phyloP scores from a whole-genome alignment of 768 basidiomycete genomes.

The Rubroboletus satanas region DNA sequence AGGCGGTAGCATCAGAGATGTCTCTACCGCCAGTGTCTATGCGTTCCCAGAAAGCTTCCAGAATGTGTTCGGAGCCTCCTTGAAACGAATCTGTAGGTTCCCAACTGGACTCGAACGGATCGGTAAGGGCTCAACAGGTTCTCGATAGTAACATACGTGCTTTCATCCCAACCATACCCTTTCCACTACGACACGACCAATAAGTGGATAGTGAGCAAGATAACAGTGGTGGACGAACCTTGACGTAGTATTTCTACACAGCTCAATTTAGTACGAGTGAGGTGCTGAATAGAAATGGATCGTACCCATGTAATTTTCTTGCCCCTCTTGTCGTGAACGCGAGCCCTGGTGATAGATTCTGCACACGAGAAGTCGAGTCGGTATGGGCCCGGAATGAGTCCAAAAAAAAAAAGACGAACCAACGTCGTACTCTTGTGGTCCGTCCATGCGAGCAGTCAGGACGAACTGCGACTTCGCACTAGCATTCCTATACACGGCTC shows the following conservation, averaged over 20 bases:
- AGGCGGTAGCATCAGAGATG: slow-evolving; percentile 42
- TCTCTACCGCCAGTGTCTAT: slow-evolving; percentile 41
- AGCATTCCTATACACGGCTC: background rate
- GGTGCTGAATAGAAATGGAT: slow-evolving; percentile 3
- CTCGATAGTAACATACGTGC: slow-evolving; percentile 47
- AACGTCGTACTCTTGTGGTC: slow-evolving; percentile 59
- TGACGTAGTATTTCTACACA: slow-evolving; percentile 53
- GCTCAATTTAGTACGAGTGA: slow-evolving; percentile 12
- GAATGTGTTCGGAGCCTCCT: slow-evolving; percentile 51
- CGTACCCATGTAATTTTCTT: slow-evolving; percentile 51
- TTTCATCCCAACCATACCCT: slow-evolving; percentile 48
- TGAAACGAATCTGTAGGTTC: slow-evolving; percentile 61
- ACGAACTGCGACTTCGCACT: slow-evolving; percentile 1
- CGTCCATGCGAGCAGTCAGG: slow-evolving; percentile 31
- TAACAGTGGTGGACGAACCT: slow-evolving; percentile 37
- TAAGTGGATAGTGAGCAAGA: slow-evolving; percentile 1
- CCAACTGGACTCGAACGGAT: slow-evolving; percentile 47
- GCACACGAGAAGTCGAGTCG: slow-evolving; percentile 1
- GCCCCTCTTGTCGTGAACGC: slow-evolving; percentile 43
- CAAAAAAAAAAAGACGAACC: slow-evolving; percentile 42
- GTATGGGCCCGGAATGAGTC: background rate
- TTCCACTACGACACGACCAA: slow-evolving; percentile 48
- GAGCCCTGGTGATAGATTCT: slow-evolving; percentile 56
- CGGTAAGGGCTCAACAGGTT: background rate
- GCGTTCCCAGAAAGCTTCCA: slow-evolving; percentile 38